Evolutionary conservation across 148 eudicot species (phyloP).

Genomic region (Silene latifolia): DNA sequence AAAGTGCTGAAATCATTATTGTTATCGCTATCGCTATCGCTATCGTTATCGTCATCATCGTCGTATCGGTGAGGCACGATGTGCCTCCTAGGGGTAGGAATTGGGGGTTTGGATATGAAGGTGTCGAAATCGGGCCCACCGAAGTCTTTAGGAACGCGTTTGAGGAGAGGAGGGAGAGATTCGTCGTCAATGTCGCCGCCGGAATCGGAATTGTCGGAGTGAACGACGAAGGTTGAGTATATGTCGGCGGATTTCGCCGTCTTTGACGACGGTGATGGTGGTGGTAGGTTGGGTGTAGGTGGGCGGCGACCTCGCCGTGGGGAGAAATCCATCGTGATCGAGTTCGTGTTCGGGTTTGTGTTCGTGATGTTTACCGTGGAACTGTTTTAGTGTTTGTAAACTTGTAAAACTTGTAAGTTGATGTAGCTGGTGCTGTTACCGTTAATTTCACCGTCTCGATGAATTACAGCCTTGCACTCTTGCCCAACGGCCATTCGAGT

Average conservation of each 20-base stretch:
- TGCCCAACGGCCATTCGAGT: too few species aligned
- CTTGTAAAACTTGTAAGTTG: too few species aligned
- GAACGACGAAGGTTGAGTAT: slow-evolving; percentile 51
- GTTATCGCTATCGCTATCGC: slow-evolving; percentile 34
- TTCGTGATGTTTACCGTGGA: too few species aligned
- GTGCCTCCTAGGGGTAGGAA: slow-evolving; percentile 19
- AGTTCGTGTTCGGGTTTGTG: not conserved
- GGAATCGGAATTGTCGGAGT: slow-evolving; percentile 31
- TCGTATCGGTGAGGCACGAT: slow-evolving; percentile 9
- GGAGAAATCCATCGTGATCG: slow-evolving; percentile 45
- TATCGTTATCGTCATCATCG: slow-evolving; percentile 31
- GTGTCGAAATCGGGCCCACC: slow-evolving; percentile 68
- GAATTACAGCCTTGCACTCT: too few species aligned
- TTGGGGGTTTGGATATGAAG: slow-evolving; percentile 50
- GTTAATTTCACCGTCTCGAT: too few species aligned
- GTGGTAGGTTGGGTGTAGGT: slow-evolving; percentile 15
- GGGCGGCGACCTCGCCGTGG: slow-evolving; percentile 48
- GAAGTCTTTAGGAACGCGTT: slow-evolving; percentile 92
- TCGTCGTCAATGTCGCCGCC: slow-evolving; percentile 43
- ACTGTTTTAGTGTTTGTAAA: too few species aligned
- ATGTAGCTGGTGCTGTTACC: too few species aligned
- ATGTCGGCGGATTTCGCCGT: slow-evolving; percentile 40
- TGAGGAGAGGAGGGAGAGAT: slow-evolving; percentile 83
- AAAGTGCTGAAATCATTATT: slow-evolving; percentile 40
- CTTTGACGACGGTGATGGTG: slow-evolving; percentile 8